Evolutionary conservation across 306 rosid genomes (phyloP), one percentile per base, ranked within the genome.

Genomic region (Cyamopsis tetragonoloba): DNA sequence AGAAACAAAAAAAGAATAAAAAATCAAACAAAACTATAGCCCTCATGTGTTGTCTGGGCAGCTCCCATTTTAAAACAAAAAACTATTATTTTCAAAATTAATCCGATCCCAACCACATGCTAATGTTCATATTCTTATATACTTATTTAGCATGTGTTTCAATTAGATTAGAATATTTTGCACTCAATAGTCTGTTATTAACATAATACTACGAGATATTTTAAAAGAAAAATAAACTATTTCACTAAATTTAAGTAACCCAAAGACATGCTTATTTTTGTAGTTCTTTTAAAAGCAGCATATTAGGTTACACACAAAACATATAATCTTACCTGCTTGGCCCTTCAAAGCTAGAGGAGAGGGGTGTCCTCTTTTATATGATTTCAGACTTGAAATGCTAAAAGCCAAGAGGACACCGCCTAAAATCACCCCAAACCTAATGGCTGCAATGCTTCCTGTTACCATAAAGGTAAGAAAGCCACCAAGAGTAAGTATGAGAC

Each of bases 371-470:
- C 77, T 77, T 73, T 74, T 88, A 55, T 80, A 81, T 62, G 91
- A 61, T 82, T 41, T 84, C 63, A 95, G 78, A 78, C 97, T 95
- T 49, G 71, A 77, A 79, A 90, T 39, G 76, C 99, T 88, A 37
- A 91, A 72, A 59, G 80, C 81, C 80, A 91, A 64, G 72, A 91
- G 89, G 68, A 77, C 37, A 70, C 88, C 91, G 47, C 99, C 99
- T 38, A 91, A 84, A 74, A 95, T 91, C 75, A 87, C 70, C 74
- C 99, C 99, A 76, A 95, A 95, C 81, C 99, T 86, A 77, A 95
- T 72, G 48, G 91, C 96, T 69, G 86, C 59, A 56, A 31, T 18
- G 74, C 89, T 91, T 75, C 99, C 97, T 0, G 92, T 91, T 68
- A 84, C 41, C 97, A 91, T 85, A 80, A 95, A 95, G 89, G 82